Evolutionary conservation across 2,329 filamentous ascomycete genomes (phyloP), one percentile per base, ranked within the genome.

Genomic region (Fusarium camptoceras): DNA sequence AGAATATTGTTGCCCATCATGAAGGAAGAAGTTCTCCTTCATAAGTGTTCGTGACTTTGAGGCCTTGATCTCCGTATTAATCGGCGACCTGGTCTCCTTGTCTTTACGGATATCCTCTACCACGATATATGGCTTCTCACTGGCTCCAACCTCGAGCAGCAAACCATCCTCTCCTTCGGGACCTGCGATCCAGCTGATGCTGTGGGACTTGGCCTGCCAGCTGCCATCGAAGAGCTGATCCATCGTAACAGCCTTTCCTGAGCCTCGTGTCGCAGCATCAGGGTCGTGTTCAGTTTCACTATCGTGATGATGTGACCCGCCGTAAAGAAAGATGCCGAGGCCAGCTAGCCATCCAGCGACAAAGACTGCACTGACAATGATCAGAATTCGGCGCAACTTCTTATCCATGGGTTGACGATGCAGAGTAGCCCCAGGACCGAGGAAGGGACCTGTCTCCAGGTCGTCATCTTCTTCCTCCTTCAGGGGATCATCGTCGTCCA

Each of bases 91-190:
- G 50, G 65, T 37, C 37, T 75, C 71, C 20, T 78, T 74, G 25
- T 73, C 71, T 34, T 85, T 86, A 60, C 90, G 88, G 55, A 99
- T 91, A 78, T 98, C 94, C 77, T 97, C 92, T 1, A 98, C 93
- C 3, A 96, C 88, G 56, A 99, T 82, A 74, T 91, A 98, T 63
- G 91, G 90, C 74, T 93, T 89, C 8, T 86, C 89, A 2, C 79
- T 75, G 1, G 85, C 87, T 53, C 85, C 89, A 75, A 88, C 86
- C 79, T 97, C 92, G 22, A 99, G 86, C 70, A 99, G 80, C 63
- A 98, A 79, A 2, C 96, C 96, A 77, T 99, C 96, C 77, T 94
- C 90, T 16, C 91, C 92, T 48, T 89, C 83, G 1, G 92, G 87
- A 1, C 92, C 92, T 30, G 87, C 85, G 51, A 96, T 91, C 93